Conservation (phyloP, 2,329 filamentous ascomycete species). For the Neophaeococcomyces mojaviensis region DNA sequence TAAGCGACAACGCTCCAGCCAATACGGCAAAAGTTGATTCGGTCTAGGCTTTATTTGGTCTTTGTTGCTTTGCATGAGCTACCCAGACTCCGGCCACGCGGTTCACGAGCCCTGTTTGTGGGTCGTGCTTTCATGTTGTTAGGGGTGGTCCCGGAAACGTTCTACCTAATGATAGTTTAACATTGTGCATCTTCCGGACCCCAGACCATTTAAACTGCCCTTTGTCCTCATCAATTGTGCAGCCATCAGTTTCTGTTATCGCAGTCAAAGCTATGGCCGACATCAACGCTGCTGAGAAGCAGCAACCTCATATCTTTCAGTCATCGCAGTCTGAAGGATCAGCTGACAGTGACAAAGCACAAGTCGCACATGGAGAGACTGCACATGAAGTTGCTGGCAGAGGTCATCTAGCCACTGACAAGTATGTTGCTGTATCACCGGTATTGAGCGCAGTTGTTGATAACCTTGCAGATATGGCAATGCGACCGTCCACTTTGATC, state of each 20-base stretch:
- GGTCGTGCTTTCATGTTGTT: too few relatives aligned
- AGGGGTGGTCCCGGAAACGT: too few relatives aligned
- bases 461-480: constrained; percentile 41
- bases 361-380: not conserved
- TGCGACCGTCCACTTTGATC: constrained; percentile 45
- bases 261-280: constrained; percentile 1
- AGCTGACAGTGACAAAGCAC: constrained; percentile 3
- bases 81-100: too few relatives aligned
- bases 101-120: too few relatives aligned
- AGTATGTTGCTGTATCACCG: constrained; percentile 27
- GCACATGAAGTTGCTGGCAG: constrained; percentile 35
- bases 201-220: not conserved
- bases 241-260: not conserved
- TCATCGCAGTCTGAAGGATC: not conserved
- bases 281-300: constrained; percentile 9
- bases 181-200: too few relatives aligned
- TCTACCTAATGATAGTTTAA: too few relatives aligned
- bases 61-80: too few relatives aligned
- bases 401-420: constrained; percentile 43
- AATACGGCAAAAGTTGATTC: too few relatives aligned
- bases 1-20: too few relatives aligned
- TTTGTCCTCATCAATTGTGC: not conserved
- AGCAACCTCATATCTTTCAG: not conserved
- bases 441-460: not conserved
- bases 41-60: too few relatives aligned